Conservation (phyloP, 2,329 filamentous ascomycete species). For the Cladorrhinum sp. region DNA sequence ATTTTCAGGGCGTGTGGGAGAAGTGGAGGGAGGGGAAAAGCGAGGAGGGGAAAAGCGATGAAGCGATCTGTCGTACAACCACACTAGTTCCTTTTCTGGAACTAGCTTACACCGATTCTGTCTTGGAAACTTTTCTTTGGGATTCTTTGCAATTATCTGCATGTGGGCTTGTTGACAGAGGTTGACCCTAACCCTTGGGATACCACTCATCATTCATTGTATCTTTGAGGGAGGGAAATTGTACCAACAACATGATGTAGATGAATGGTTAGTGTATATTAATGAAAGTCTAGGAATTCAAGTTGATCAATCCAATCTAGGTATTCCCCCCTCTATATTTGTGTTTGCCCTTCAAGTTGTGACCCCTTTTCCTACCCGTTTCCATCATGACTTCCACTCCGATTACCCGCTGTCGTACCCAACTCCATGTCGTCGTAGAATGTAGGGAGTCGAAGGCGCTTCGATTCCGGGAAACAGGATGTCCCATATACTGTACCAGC, state of each 20-base stretch:
- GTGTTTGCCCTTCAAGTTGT: too few species aligned
- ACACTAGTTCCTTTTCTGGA: neutral
- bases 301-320: too few species aligned
- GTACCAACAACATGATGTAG: too few species aligned
- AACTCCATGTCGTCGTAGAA: neutral
- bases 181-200: too few species aligned
- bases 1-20: neutral
- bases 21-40: neutral
- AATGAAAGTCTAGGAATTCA: too few species aligned
- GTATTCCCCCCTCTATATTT: too few species aligned
- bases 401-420: neutral
- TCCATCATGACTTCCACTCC: neutral
- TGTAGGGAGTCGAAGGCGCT: neutral
- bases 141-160: too few species aligned
- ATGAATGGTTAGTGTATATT: too few species aligned
- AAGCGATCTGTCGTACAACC: neutral
- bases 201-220: too few species aligned
- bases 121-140: neutral
- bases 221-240: too few species aligned
- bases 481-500: neutral
- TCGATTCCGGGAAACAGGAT: neutral
- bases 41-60: neutral
- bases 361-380: too few species aligned
- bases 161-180: neutral
- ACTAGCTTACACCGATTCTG: neutral